Base-by-base conservation (phyloP, 106 monocot species). In the Dendrobium chrysotoxum region DNA sequence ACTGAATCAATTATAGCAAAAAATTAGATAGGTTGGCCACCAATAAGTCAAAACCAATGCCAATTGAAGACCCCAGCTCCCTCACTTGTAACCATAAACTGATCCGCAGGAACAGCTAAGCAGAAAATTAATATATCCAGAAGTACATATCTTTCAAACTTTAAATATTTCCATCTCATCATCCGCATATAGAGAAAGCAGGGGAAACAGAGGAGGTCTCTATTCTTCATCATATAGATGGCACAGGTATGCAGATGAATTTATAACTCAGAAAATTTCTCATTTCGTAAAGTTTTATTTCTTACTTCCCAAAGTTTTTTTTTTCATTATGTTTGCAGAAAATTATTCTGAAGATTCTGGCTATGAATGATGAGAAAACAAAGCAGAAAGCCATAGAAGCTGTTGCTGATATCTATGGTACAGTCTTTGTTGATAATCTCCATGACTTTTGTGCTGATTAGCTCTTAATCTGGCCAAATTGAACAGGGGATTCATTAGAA, bases 301-400 rank as follows among this genome's bases (percentile, higher is more conserved):
- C 42, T 42, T 7, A 42, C 7, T 42, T 46, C 46, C 46, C 7
- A 68, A 68, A 57, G 28, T 68, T 3, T 35, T 13, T 70, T 61
- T 13, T 70, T 23, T 70, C 35, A 70, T 31, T 17, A 13, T 42
- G 17, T 42, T 16, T 74, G 87, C 86, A 87, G 77, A 91, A 91
- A 75, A 81, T 91, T 40, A 81, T 92, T 13, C 54, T 92, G 53
- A 92, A 87, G 77, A 4, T 92, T 50, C 39, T 81, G 67, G 72
- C 84, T 38, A 89, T 92, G 87, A 86, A 81, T 72, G 92, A 92
- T 81, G 85, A 78, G 26, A 89, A 78, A 82, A 84, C 89, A 23
- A 87, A 84, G 74, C 87, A 89, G 82, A 92, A 86, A 57, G 89
- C 89, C 40, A 86, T 92, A 41, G 92, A 89, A 58, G 85, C 89